phyloP scores from a whole-genome alignment of 2,329 filamentous ascomycete species.

The Purpureocillium takamizusanense region DNA sequence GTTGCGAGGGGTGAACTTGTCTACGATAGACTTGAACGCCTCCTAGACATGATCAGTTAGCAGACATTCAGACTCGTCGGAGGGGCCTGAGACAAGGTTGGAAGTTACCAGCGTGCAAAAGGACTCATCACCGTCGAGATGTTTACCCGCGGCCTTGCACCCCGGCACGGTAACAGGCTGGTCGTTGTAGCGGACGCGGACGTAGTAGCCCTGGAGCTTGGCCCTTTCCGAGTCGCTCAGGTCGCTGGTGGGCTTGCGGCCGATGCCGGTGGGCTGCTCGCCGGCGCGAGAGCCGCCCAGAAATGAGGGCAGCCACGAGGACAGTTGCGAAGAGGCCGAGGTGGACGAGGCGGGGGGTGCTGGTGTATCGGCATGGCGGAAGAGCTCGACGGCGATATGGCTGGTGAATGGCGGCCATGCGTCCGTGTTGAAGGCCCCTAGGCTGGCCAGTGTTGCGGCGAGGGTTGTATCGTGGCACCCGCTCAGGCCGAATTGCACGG shows the following conservation, averaged over 20 bases:
- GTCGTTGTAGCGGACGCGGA: slow-evolving; percentile 88
- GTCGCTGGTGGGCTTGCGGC: slow-evolving; percentile 47
- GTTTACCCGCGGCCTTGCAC: slow-evolving; percentile 67
- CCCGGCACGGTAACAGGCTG: slow-evolving; percentile 71
- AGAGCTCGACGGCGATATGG: slow-evolving; percentile 85
- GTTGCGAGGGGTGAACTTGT: slow-evolving; percentile 75
- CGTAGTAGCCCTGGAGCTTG: slow-evolving; percentile 68
- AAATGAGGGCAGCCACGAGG: slow-evolving; percentile 16
- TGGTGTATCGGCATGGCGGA: slow-evolving; percentile 33
- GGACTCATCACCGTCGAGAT: slow-evolving; percentile 75
- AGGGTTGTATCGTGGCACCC: slow-evolving; percentile 94
- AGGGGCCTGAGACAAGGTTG: not conserved
- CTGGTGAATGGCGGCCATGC: slow-evolving; percentile 92
- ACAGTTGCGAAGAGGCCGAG: slow-evolving; percentile 2
- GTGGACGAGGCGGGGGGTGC: not conserved
- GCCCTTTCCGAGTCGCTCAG: slow-evolving; percentile 49
- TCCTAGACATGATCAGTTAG: slow-evolving; percentile 35
- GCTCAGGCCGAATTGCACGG: slow-evolving; percentile 66
- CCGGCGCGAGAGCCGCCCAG: slow-evolving; percentile 12
- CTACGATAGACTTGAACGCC: slow-evolving; percentile 87
- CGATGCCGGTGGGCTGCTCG: slow-evolving; percentile 38
- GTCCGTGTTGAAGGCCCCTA: slow-evolving; percentile 66
- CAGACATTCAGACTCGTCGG: not conserved
- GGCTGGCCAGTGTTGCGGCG: slow-evolving; percentile 64
- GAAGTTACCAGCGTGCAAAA: slow-evolving; percentile 76